Conservation (phyloP, 768 basidiomycete species). For the Thelephora aurantiotincta region DNA sequence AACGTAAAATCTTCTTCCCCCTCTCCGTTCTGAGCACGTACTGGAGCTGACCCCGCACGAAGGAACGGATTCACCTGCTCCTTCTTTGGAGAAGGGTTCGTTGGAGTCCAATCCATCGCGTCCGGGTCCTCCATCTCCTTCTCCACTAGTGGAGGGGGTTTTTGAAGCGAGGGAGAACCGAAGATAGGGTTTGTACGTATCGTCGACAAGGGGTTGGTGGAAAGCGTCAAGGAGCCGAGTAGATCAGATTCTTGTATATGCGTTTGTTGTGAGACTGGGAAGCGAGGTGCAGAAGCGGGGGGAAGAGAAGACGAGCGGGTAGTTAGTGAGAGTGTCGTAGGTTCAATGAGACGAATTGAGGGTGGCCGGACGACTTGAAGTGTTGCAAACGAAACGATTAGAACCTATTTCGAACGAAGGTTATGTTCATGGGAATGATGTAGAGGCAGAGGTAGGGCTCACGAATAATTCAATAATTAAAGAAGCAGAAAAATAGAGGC, state of each 20-base stretch:
- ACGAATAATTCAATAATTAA: constrained; percentile 44
- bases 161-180: constrained; percentile 49
- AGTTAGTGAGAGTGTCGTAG: constrained; percentile 24
- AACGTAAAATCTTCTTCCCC: constrained; percentile 35
- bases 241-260: constrained; percentile 35
- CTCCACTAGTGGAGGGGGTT: constrained; percentile 13
- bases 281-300: constrained; percentile 14
- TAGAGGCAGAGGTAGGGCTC: constrained; percentile 13
- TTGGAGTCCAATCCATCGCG: constrained; percentile 63
- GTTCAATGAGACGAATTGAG: constrained; percentile 53
- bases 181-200: constrained; percentile 42
- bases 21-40: constrained; percentile 11
- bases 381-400: constrained; percentile 34
- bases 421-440: background rate
- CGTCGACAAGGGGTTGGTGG: constrained; percentile 37
- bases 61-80: too few species aligned
- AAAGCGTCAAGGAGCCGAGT: constrained; percentile 47
- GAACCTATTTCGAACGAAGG: constrained; percentile 24
- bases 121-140: constrained; percentile 23
- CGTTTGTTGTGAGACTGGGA: constrained; percentile 25
- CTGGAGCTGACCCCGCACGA: constrained; percentile 5
- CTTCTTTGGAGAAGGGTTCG: constrained; percentile 19
- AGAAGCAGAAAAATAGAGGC: constrained; percentile 32
- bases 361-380: constrained; percentile 59
- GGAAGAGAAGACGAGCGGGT: constrained; percentile 6